Base-by-base conservation (phyloP, 495 filamentous ascomycete species). In the Jackrogersella minutella region DNA sequence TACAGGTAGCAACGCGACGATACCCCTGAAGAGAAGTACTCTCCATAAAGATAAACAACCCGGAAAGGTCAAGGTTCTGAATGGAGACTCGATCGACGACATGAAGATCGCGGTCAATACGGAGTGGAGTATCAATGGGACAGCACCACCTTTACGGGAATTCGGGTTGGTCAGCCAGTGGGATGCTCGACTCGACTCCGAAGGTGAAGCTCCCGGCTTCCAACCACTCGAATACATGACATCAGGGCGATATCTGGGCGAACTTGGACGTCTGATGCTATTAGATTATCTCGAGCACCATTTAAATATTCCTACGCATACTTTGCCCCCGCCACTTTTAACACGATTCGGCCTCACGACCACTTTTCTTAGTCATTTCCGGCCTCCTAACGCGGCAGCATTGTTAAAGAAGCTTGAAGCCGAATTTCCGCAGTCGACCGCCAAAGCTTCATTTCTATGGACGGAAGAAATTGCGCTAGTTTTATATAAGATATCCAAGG, bases 161-260 rank as follows among this genome's bases (percentile, higher is more conserved):
- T 81, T 89, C 10, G 80, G 86, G 11, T 78, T 92, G 19, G 84
- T 88, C 40, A 93, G 86, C 8, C 82, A 81, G 50, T 94, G 91
- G 91, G 92, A 96, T 68, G 62, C 74, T 2, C 76, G 81, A 56
- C 80, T 96, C 11, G 90, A 93, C 62, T 67, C 64, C 7, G 84
- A 85, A 9, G 87, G 87, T 70, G 86, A 91, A 69, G 83, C 83
- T 0, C 91, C 91, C 0, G 92, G 91, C 0, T 94, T 94, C 69
- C 91, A 93, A 70, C 92, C 92, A 1, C 88, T 94, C 55, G 92
- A 96, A 76, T 93, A 93, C 73, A 92, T 96, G 90, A 93, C 91
- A 1, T 85, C 89, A 14, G 92, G 92, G 0, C 83, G 91, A 14
- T 96, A 96, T 71, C 82, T 96, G 13, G 92, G 92, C 43, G 92